Conservation (phyloP, 768 basidiomycete species). For the Calocybe cyanea region DNA sequence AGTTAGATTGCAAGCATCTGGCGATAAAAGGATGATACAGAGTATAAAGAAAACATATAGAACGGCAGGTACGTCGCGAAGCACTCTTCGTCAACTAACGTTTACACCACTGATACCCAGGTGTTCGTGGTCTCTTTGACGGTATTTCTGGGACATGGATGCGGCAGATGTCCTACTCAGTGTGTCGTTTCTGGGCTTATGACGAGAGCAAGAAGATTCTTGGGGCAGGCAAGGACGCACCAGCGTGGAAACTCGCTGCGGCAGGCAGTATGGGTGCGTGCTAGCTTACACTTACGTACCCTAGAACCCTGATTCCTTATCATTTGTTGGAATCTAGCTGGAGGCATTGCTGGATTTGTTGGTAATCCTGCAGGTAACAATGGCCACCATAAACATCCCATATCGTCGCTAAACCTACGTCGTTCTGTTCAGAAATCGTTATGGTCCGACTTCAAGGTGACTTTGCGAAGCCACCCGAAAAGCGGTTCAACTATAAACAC, state of each 20-base stretch:
- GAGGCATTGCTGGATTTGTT: slow-evolving; percentile 81
- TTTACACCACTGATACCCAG: slow-evolving; percentile 38
- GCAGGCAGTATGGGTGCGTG: slow-evolving; percentile 85
- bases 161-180: slow-evolving; percentile 89
- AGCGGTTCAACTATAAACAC: slow-evolving; percentile 87
- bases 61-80: slow-evolving; percentile 57
- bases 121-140: slow-evolving; percentile 72
- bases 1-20: slow-evolving; percentile 87
- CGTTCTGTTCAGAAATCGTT: slow-evolving; percentile 55
- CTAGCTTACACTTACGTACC: not conserved
- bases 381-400: slow-evolving; percentile 5
- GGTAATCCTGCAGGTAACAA: slow-evolving; percentile 88
- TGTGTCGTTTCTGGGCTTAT: slow-evolving; percentile 93
- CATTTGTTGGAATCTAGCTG: slow-evolving; percentile 44
- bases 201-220: slow-evolving; percentile 86
- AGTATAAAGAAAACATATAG: slow-evolving; percentile 79
- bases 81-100: not conserved
- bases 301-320: slow-evolving; percentile 7
- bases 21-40: slow-evolving; percentile 87
- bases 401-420: not conserved
- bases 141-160: slow-evolving; percentile 88
- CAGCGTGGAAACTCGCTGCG: slow-evolving; percentile 75
- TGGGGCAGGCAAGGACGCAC: slow-evolving; percentile 65
- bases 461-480: slow-evolving; percentile 83
- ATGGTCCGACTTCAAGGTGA: slow-evolving; percentile 92